These are phyloP conservation scores for Toxoplasma gondii DNA, from an alignment of 169 alveolate genomes.

Conservation along the genomic window DNA sequence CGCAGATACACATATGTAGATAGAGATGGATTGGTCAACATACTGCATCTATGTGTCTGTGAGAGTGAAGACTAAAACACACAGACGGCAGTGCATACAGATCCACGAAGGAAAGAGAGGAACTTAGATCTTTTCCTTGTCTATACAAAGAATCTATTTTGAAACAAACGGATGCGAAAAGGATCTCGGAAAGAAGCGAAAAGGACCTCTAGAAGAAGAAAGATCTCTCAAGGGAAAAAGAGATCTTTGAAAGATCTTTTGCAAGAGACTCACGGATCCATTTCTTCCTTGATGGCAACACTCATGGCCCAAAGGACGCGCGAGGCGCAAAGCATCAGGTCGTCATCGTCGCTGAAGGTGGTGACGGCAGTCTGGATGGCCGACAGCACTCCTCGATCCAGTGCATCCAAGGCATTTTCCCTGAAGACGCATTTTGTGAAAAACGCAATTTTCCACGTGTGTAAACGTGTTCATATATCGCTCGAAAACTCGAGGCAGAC, in stretches of 20 bases:
- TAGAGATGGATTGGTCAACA: background rate
- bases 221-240: background rate
- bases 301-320: conserved; percentile 88
- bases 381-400: conserved; percentile 85
- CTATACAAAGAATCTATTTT: too few species aligned
- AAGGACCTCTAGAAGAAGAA: background rate
- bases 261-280: conserved; percentile 65
- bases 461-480: background rate
- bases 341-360: conserved; percentile 92
- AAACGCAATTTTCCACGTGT: background rate
- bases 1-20: background rate
- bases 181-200: background rate
- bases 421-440: conserved; percentile 19
- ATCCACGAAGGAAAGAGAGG: background rate
- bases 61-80: background rate
- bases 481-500: background rate
- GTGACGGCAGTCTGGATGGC: conserved; percentile 87
- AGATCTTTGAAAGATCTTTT: background rate
- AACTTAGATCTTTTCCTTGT: background rate
- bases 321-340: conserved; percentile 82
- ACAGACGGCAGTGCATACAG: background rate
- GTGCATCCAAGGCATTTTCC: conserved; percentile 91
- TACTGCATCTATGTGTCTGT: background rate
- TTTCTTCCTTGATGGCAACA: conserved; percentile 83
- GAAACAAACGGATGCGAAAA: background rate